Percentiles rank a stretch among this genome's conserved stretches.
Conservation (phyloP, 2,329 filamentous ascomycete species). For the Neonectria punicea region DNA sequence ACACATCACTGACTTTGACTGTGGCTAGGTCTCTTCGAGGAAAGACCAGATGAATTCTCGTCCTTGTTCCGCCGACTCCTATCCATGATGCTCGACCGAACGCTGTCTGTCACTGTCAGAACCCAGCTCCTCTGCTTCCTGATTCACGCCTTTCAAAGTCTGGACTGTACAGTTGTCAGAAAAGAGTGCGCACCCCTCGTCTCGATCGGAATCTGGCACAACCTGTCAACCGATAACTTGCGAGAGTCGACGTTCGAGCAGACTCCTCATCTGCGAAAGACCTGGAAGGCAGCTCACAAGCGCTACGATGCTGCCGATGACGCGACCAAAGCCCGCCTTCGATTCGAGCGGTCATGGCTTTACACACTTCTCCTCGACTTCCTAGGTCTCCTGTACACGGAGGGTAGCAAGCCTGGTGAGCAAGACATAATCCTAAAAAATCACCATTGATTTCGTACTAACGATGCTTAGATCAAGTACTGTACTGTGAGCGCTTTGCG, state of each 20-base stretch:
- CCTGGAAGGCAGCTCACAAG: slow-evolving; percentile 89
- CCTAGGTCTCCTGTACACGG: slow-evolving; percentile 74
- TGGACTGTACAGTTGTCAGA: slow-evolving; percentile 87
- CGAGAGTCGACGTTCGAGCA: slow-evolving; percentile 80
- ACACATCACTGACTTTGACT: slow-evolving; percentile 28
- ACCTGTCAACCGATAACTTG: slow-evolving; percentile 80
- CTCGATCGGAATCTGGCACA: slow-evolving; percentile 95
- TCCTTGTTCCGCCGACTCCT: slow-evolving; percentile 88
- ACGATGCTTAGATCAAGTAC: slow-evolving; percentile 66
- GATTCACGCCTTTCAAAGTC: slow-evolving; percentile 90
- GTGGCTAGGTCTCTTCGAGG: slow-evolving; percentile 74
- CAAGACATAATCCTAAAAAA: neutral
- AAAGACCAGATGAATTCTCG: slow-evolving; percentile 84
- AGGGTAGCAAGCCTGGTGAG: slow-evolving; percentile 59
- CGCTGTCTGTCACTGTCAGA: slow-evolving; percentile 73
- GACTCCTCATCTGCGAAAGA: slow-evolving; percentile 80
- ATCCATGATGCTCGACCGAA: slow-evolving; percentile 82
- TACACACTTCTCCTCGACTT: slow-evolving; percentile 89
- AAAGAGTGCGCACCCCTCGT: slow-evolving; percentile 97
- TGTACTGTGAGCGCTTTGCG: slow-evolving; percentile 92
- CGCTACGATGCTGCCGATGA: slow-evolving; percentile 90
- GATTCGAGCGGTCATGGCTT: slow-evolving; percentile 94
- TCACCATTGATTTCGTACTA: slow-evolving; percentile 15
- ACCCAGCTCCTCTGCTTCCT: slow-evolving; percentile 90
- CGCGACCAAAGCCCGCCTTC: slow-evolving; percentile 77